Base-by-base conservation (phyloP, 2,329 filamentous ascomycete species). In the Neonectria magnoliae region DNA sequence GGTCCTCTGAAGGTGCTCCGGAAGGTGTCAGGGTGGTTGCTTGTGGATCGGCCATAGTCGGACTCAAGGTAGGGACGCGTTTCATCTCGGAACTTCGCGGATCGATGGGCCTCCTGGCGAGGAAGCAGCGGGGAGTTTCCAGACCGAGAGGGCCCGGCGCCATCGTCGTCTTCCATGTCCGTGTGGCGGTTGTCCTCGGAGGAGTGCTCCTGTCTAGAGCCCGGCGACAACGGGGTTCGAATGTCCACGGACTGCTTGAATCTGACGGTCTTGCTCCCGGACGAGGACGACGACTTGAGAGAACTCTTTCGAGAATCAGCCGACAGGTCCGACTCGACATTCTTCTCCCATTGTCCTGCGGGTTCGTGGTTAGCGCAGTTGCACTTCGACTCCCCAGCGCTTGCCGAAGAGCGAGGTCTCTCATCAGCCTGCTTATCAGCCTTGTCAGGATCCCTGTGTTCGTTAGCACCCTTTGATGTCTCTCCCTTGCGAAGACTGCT, bases 231-330 rank as follows among this genome's bases (percentile, higher is more conserved):
- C 7, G 70, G 51, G 14, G 63, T 60, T 38, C 66, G 67, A 42
- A 68, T 66, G 9, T 74, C 62, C 4, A 73, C 66, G 10, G 64
- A 66, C 9, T 68, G 45, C 31, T 68, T 71, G 64, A 76, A 76
- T 16, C 71, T 71, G 7, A 75, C 70, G 16, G 70, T 74, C 50
- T 75, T 76, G 63, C 68, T 73, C 13, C 66, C 36, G 5, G 36
- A 38, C 5, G 36, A 38, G 3, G 68, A 67, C 13, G 68, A 67
- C 11, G 72, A 73, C 47, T 68, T 74, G 2, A 64, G 44, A 5
- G 72, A 74, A n/a, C 60, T 67, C 38, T 68, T 66, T 1, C 64
- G 25, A 38, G 69, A 70, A 16, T 62, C 59, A 14, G 57, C 62
- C n/a, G 71, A 73, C 20, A 67, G 25, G 2, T 72, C 66, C 20